Percentiles rank a stretch among this genome's conserved stretches.
phyloP scores from a whole-genome alignment of 176 grass and related monocot species.

The Carex myosuroides region DNA sequence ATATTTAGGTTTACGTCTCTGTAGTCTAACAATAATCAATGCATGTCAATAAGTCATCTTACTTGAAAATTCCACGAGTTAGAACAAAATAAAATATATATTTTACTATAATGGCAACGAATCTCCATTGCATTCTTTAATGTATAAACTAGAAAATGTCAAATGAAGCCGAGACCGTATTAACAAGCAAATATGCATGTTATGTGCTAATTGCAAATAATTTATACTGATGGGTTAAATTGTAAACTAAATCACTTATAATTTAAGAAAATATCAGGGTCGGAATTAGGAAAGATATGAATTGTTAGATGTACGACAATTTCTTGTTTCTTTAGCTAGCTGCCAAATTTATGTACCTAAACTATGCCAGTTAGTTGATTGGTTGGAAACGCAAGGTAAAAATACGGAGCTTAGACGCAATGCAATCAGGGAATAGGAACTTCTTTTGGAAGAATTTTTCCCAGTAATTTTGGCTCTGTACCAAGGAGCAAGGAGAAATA shows the following conservation, averaged over 20 bases:
- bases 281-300: not conserved
- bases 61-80: not conserved
- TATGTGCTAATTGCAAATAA: not conserved
- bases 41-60: not conserved
- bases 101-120: not conserved
- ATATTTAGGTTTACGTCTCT: not conserved
- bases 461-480: not conserved
- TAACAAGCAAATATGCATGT: too few species aligned
- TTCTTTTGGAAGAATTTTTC: not conserved
- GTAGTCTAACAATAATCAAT: not conserved
- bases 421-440: not conserved
- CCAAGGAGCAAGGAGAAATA: too few species aligned
- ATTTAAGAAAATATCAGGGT: not conserved
- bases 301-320: not conserved
- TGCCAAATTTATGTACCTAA: slow-evolving; percentile 1
- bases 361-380: not conserved
- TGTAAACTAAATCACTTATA: not conserved
- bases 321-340: not conserved
- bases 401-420: not conserved
- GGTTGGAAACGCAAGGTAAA: not conserved
- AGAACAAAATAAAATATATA: not conserved
- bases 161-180: not conserved
- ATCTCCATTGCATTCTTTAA: not conserved
- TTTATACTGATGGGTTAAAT: not conserved
- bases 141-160: not conserved